These are phyloP conservation scores for Takashimella tepidaria DNA, from an alignment of 1,284 basidiomycete genomes.

Conservation along the genomic window DNA sequence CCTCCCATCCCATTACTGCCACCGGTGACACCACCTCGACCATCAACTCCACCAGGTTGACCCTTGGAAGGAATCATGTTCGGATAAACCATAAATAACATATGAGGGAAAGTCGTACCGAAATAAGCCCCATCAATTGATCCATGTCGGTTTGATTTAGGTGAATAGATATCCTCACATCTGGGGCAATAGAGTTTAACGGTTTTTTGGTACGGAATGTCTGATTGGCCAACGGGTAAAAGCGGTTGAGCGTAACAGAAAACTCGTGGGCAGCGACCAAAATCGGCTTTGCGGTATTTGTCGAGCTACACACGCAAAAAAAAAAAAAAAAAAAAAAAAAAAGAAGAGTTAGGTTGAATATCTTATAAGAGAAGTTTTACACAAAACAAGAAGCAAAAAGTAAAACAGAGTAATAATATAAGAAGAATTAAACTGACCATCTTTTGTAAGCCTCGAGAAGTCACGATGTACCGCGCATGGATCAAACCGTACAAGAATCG, in stretches of 20 bases:
- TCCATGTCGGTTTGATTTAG: slow-evolving; percentile 88
- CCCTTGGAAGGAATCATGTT: slow-evolving; percentile 79
- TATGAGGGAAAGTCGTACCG: slow-evolving; percentile 91
- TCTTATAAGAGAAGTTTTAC: too few species aligned
- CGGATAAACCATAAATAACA: slow-evolving; percentile 91
- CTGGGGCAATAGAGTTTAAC: slow-evolving; percentile 95
- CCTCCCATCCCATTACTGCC: not conserved
- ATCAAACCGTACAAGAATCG: slow-evolving; percentile 90
- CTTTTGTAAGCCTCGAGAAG: slow-evolving; percentile 83
- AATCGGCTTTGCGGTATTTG: slow-evolving; percentile 95
- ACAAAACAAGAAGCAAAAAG: too few species aligned
- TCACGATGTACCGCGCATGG: slow-evolving; percentile 94
- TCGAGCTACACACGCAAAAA: too few species aligned
- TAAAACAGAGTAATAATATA: too few species aligned
- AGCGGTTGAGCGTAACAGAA: slow-evolving; percentile 86
- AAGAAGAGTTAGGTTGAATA: not conserved
- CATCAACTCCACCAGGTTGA: slow-evolving; percentile 47
- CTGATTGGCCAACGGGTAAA: slow-evolving; percentile 89
- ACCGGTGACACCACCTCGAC: slow-evolving; percentile 39
- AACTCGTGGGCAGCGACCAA: slow-evolving; percentile 90
- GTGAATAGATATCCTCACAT: slow-evolving; percentile 94
- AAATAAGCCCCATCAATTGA: slow-evolving; percentile 96
- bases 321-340: not conserved
- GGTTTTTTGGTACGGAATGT: slow-evolving; percentile 90
- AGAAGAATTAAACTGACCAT: slow-evolving; percentile 61